Conservation (phyloP, 2,329 filamentous ascomycete species). For the Talaromyces sp. region DNA sequence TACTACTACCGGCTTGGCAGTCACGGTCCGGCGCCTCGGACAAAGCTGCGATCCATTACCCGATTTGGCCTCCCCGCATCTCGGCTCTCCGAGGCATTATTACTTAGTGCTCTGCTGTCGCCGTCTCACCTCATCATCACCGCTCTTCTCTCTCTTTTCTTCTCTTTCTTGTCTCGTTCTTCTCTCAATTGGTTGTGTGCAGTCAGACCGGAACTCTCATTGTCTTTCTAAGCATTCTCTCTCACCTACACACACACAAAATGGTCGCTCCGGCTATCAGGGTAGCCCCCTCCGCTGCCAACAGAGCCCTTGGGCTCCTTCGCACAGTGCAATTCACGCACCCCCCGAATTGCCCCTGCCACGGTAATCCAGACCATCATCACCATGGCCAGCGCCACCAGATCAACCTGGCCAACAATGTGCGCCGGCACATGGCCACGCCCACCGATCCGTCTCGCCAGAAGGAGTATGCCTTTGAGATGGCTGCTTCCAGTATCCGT, state of each 20-base stretch:
- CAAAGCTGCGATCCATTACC: neutral
- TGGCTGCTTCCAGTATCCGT: constrained; percentile 91
- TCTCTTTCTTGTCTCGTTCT: too few relatives aligned
- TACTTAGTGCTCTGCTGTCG: too few relatives aligned
- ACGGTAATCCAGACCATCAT: constrained; percentile 79
- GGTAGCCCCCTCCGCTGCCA: constrained; percentile 41
- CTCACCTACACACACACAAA: constrained; percentile 3
- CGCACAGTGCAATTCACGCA: constrained; percentile 88
- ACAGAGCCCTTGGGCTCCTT: constrained; percentile 55
- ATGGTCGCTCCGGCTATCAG: constrained; percentile 38
- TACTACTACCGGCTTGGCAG: neutral
- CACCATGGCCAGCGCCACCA: constrained; percentile 53
- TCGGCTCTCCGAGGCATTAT: neutral
- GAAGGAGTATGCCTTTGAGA: constrained; percentile 98
- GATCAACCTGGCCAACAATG: constrained; percentile 47
- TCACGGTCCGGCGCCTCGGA: neutral
- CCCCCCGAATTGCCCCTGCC: constrained; percentile 83
- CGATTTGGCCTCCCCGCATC: neutral
- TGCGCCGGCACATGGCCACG: constrained; percentile 63
- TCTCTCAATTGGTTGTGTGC: neutral
- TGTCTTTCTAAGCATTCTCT: neutral
- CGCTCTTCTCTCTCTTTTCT: neutral
- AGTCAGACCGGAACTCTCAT: too few relatives aligned
- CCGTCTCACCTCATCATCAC: neutral
- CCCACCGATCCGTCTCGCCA: constrained; percentile 65